These are phyloP conservation scores for Wickerhamomyces mucosus DNA, from an alignment of 805 yeast genomes.

Conservation along the genomic window DNA sequence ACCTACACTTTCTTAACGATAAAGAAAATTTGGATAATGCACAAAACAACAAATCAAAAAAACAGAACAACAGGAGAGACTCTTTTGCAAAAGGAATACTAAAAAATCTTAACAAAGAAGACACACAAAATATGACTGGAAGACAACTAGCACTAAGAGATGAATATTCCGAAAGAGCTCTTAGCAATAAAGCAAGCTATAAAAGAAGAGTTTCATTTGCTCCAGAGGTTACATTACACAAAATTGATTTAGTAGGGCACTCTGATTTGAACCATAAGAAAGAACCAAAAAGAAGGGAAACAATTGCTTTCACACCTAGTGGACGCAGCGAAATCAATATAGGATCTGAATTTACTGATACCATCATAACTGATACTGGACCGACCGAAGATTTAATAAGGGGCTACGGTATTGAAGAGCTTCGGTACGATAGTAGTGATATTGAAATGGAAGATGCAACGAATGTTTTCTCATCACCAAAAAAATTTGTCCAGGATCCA, in stretches of 20 bases:
- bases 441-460: neutral
- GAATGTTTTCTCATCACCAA: constrained; percentile 12
- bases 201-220: constrained; percentile 22
- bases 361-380: too few species aligned
- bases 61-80: constrained; percentile 13
- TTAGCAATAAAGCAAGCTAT: constrained; percentile 10
- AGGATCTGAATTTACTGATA: too few species aligned
- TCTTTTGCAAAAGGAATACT: constrained; percentile 17
- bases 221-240: constrained; percentile 22
- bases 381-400: too few species aligned
- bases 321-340: neutral
- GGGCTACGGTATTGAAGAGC: too few species aligned
- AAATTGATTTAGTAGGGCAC: constrained; percentile 11
- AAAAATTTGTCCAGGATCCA: constrained; percentile 3
- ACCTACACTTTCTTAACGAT: too few species aligned
- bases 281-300: constrained; percentile 20
- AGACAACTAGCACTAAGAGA: constrained; percentile 13
- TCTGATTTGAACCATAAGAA: too few species aligned
- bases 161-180: constrained; percentile 4
- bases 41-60: neutral
- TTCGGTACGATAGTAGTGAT: too few species aligned
- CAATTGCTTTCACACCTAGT: constrained; percentile 17
- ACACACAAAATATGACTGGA: constrained; percentile 11
- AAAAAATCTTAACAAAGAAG: constrained; percentile 7
- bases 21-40: neutral